Percentiles rank a stretch among this genome's conserved stretches.
phyloP scores from a whole-genome alignment of 2,329 filamentous ascomycete genomes.

The Paracoccidioides lutzii region DNA sequence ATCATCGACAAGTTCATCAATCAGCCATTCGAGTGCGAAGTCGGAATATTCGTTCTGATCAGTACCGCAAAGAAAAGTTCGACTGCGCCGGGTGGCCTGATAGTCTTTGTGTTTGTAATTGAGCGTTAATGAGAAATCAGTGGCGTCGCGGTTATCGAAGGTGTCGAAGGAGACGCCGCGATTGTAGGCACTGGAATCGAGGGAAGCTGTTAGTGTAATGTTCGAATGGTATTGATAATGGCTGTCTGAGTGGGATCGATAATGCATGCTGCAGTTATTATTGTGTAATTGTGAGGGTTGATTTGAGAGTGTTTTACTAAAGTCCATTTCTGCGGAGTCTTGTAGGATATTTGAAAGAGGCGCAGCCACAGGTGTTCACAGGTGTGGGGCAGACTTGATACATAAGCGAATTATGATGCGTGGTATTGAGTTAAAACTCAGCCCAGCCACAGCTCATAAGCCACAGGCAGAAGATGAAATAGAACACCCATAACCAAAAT shows the following conservation, averaged over 20 bases:
- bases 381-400: slow-evolving; percentile 8
- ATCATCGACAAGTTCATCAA: slow-evolving; percentile 84
- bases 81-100: slow-evolving; percentile 62
- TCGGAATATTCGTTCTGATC: slow-evolving; percentile 88
- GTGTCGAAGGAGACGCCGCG: slow-evolving; percentile 63
- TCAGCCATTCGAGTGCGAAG: slow-evolving; percentile 81
- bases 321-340: not conserved
- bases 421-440: not conserved
- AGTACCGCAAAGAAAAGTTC: slow-evolving; percentile 81
- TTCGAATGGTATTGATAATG: not conserved
- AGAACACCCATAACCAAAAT: not conserved
- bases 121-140: slow-evolving; percentile 65
- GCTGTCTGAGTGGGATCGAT: not conserved
- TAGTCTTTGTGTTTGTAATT: slow-evolving; percentile 81
- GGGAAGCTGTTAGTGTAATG: slow-evolving; percentile 3
- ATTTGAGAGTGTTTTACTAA: not conserved
- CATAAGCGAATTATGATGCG: slow-evolving; percentile 3
- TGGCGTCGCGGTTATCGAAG: slow-evolving; percentile 53
- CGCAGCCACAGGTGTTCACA: not conserved
- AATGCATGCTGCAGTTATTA: not conserved
- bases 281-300: not conserved
- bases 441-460: not conserved
- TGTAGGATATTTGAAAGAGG: not conserved
- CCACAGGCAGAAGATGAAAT: not conserved
- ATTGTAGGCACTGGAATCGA: slow-evolving; percentile 45